Conservation (phyloP, 2,329 filamentous ascomycete species). For the Metarhizium rileyi region DNA sequence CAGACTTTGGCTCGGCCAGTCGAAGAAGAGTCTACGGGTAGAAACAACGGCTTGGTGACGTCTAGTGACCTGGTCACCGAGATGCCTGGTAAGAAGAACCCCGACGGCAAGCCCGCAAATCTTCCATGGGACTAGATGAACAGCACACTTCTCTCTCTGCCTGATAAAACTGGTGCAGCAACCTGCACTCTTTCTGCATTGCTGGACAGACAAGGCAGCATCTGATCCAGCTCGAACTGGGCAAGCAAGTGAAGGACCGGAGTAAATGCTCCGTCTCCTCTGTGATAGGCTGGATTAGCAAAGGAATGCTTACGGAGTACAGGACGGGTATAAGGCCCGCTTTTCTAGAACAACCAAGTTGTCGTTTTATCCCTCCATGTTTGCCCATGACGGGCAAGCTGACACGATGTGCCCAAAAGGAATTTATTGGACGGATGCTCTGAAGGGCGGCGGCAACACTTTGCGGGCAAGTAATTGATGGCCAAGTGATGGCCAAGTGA, state of each 20-base stretch:
- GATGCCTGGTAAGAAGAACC: not conserved
- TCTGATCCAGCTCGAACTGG: conserved; percentile 4
- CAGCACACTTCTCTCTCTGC: conserved; percentile 2
- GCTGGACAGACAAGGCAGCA: conserved; percentile 3
- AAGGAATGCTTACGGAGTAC: conserved; percentile 7
- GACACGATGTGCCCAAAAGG: not conserved
- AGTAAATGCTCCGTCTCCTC: conserved; percentile 7
- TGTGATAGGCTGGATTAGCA: conserved; percentile 6
- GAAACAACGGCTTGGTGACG: not conserved
- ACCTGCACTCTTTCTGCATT: conserved; percentile 3
- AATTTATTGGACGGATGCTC: too few species aligned
- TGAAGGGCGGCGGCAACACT: too few species aligned
- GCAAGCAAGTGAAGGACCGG: conserved; percentile 4
- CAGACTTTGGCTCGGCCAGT: not conserved
- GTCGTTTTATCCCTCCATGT: not conserved
- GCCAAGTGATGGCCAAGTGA: not conserved
- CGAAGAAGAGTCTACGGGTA: not conserved
- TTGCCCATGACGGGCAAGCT: not conserved
- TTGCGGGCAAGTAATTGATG: too few species aligned
- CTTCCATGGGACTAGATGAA: not conserved
- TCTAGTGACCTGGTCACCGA: not conserved
- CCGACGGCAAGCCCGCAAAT: not conserved
- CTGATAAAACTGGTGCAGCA: conserved; percentile 2
- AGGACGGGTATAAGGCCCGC: conserved; percentile 5
- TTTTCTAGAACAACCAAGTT: conserved; percentile 8